phyloP scores from a whole-genome alignment of 345 rosid genomes.

The Conringia planisiliqua region DNA sequence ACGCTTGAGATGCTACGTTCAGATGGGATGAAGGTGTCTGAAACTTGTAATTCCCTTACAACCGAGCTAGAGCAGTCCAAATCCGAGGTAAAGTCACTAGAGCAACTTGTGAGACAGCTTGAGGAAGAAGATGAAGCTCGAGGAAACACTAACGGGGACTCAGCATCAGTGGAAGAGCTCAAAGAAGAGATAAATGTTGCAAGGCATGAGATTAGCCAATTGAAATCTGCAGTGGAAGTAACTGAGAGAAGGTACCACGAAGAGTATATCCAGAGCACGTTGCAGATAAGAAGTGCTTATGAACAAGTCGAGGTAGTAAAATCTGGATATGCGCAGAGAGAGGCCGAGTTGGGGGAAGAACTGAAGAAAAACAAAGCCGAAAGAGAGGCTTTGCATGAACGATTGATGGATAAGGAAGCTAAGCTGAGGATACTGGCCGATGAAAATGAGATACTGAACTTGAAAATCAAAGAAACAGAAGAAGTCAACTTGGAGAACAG shows the following conservation, averaged over 20 bases:
- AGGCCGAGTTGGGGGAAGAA: constrained; percentile 52
- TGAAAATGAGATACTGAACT: constrained; percentile 48
- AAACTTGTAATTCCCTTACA: constrained; percentile 51
- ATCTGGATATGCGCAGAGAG: constrained; percentile 53
- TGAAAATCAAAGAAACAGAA: constrained; percentile 39
- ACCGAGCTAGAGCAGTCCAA: constrained; percentile 68
- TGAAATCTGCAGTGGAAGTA: constrained; percentile 65
- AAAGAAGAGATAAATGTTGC: constrained; percentile 51
- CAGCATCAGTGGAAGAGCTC: constrained; percentile 40
- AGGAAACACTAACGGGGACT: constrained; percentile 26
- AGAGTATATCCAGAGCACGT: constrained; percentile 78
- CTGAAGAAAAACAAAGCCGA: constrained; percentile 40
- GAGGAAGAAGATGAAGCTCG: constrained; percentile 41
- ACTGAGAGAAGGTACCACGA: constrained; percentile 83
- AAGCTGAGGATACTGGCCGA: constrained; percentile 46
- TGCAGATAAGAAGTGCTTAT: constrained; percentile 81
- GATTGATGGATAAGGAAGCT: constrained; percentile 57
- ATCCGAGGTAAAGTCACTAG: constrained; percentile 55
- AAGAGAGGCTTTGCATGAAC: constrained; percentile 53
- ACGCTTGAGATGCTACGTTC: constrained; percentile 59
- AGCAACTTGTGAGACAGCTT: constrained; percentile 59
- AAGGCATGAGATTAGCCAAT: constrained; percentile 54
- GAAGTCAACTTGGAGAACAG: constrained; percentile 26
- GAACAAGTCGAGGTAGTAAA: constrained; percentile 65
- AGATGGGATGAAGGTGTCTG: constrained; percentile 56